phyloP scores from a whole-genome alignment of 495 filamentous ascomycete genomes.

The Thermochaetoides thermophila region DNA sequence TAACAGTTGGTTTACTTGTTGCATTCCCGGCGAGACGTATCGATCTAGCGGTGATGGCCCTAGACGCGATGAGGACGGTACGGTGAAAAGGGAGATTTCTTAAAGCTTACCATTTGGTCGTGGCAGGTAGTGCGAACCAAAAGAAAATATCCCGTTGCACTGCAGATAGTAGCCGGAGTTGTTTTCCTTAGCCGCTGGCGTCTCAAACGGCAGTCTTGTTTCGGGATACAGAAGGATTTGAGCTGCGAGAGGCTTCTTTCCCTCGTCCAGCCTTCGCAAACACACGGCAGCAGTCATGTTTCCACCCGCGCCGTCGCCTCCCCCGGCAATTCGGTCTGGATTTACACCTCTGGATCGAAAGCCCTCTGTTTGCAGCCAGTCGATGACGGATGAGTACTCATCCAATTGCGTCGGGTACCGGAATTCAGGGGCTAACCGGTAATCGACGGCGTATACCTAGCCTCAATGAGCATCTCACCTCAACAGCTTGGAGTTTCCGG shows the following conservation, averaged over 20 bases:
- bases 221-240: slow-evolving; percentile 26
- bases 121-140: slow-evolving; percentile 24
- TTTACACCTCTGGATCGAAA: slow-evolving; percentile 13
- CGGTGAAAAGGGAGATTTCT: too few relatives aligned
- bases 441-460: slow-evolving; percentile 19
- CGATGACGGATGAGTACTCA: slow-evolving; percentile 19
- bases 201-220: slow-evolving; percentile 23
- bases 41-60: slow-evolving; percentile 7
- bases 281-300: slow-evolving; percentile 24
- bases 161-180: slow-evolving; percentile 21
- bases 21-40: slow-evolving; percentile 14
- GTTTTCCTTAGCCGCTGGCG: slow-evolving; percentile 19
- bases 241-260: slow-evolving; percentile 10
- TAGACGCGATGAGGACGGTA: background rate
- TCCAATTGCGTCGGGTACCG: slow-evolving; percentile 22
- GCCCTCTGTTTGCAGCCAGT: slow-evolving; percentile 14
- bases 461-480: background rate
- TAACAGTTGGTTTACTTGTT: slow-evolving; percentile 5
- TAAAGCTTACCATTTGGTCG: slow-evolving; percentile 6
- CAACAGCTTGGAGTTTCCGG: background rate
- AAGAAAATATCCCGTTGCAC: slow-evolving; percentile 25
- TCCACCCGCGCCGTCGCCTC: slow-evolving; percentile 23
- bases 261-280: slow-evolving; percentile 14
- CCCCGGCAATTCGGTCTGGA: slow-evolving; percentile 13
- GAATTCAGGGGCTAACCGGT: slow-evolving; percentile 25